These are phyloP conservation scores for Lasiosphaeria hispida DNA, from an alignment of 495 filamentous ascomycete species.

Conservation along the genomic window DNA sequence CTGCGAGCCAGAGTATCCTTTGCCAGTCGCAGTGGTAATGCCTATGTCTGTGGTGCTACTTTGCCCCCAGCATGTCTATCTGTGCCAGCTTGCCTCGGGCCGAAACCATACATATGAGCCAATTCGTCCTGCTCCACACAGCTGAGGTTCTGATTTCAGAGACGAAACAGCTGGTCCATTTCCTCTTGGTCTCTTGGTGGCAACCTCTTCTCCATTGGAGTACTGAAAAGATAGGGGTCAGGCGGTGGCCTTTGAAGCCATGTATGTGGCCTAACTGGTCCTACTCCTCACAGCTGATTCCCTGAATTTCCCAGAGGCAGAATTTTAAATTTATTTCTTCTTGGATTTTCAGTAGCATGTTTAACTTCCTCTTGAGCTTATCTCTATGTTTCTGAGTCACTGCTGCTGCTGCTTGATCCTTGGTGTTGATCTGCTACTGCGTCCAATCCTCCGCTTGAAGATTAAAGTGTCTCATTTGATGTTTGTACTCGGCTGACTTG, in stretches of 20 bases:
- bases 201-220: not conserved
- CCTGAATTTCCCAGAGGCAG: not conserved
- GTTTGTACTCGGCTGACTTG: not conserved
- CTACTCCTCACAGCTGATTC: constrained; percentile 8
- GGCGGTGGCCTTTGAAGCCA: not conserved
- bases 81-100: not conserved
- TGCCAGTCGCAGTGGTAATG: constrained; percentile 5
- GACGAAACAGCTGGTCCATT: not conserved
- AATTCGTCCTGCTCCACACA: not conserved
- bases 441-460: constrained; percentile 10
- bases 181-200: not conserved
- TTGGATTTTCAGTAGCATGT: not conserved
- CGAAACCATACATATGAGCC: constrained; percentile 1
- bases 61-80: not conserved
- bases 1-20: not conserved
- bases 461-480: constrained; percentile 3
- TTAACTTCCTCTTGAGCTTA: too few relatives aligned
- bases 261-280: not conserved
- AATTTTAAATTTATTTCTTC: not conserved
- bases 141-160: constrained; percentile 3
- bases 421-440: constrained; percentile 10
- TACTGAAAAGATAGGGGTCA: not conserved
- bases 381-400: too few relatives aligned
- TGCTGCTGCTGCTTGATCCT: not conserved
- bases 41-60: constrained; percentile 10